A percentile compares a stretch with the other conserved stretches of the same genome.
phyloP scores from a whole-genome alignment of 148 eudicot genomes.

The Linanthus parryae region DNA sequence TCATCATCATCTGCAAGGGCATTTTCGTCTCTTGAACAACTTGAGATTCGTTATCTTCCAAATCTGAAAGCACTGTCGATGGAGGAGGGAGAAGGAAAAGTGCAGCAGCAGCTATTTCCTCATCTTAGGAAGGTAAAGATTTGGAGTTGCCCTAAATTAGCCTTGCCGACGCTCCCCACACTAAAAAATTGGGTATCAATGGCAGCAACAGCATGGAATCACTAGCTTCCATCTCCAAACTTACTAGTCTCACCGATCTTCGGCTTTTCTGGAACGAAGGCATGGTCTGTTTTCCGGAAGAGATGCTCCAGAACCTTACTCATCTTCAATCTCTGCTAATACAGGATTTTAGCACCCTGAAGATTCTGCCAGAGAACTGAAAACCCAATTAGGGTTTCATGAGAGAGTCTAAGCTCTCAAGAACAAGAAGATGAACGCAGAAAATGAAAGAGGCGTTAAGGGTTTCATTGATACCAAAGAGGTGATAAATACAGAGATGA shows the following conservation, averaged over 20 bases:
- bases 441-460: too few species aligned
- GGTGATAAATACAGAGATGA: too few species aligned
- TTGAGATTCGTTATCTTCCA: not conserved
- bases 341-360: not conserved
- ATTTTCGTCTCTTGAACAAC: not conserved
- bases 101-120: too few species aligned
- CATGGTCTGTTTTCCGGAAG: not conserved
- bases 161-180: slow-evolving; percentile 1
- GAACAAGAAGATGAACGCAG: too few species aligned
- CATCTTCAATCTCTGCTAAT: not conserved
- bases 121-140: too few species aligned
- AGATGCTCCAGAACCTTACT: not conserved
- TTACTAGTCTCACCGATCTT: too few species aligned
- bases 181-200: not conserved
- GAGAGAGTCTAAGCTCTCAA: too few species aligned
- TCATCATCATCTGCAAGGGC: not conserved
- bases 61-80: not conserved
- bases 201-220: not conserved
- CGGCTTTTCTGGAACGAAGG: fast-evolving
- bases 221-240: slow-evolving; percentile 5
- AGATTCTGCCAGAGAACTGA: not conserved
- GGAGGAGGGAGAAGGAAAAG: too few species aligned
- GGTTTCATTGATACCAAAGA: too few species aligned
- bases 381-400: too few species aligned
- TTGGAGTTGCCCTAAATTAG: too few species aligned